Percentiles rank a stretch among this genome's conserved stretches.
phyloP scores from a whole-genome alignment of 345 rosid species.

The Linum lewisii region DNA sequence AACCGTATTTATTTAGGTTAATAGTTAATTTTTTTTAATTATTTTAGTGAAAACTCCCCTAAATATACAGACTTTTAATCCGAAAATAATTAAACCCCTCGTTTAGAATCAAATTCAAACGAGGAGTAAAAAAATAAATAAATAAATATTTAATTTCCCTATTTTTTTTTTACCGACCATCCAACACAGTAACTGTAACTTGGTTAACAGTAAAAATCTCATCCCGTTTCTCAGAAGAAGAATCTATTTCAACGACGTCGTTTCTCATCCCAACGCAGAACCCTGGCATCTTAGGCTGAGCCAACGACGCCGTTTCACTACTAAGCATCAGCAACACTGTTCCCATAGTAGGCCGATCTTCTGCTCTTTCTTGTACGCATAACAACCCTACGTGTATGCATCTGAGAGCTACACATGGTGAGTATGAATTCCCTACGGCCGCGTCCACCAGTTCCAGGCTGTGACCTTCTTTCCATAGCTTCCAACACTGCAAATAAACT shows the following conservation, averaged over 20 bases:
- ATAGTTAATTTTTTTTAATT: no score
- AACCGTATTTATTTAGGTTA: no score
- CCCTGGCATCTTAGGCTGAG: constrained; percentile 56
- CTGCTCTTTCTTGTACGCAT: constrained; percentile 68
- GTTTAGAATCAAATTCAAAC: no score
- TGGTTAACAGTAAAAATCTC: constrained; percentile 61
- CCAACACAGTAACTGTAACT: constrained; percentile 59
- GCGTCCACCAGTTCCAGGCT: constrained; percentile 41
- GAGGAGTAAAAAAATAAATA: no score
- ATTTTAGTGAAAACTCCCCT: no score
- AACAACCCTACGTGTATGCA: constrained; percentile 75
- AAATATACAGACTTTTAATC: no score
- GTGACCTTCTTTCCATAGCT: constrained; percentile 48
- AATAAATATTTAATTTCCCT: no score
- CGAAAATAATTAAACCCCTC: no score
- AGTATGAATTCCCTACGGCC: constrained; percentile 24
- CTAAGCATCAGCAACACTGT: constrained; percentile 53
- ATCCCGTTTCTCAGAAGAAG: constrained; percentile 44
- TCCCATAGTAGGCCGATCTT: constrained; percentile 65
- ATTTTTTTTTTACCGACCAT: constrained; percentile 45
- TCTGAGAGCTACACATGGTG: constrained; percentile 38
- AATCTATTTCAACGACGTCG: constrained; percentile 39
- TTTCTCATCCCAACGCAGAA: constrained; percentile 50
- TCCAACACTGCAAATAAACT: constrained; percentile 86
- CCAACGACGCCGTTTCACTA: constrained; percentile 52